Evolutionary conservation across 176 grass and related monocot species (phyloP).

Genomic region (Poa pratensis): DNA sequence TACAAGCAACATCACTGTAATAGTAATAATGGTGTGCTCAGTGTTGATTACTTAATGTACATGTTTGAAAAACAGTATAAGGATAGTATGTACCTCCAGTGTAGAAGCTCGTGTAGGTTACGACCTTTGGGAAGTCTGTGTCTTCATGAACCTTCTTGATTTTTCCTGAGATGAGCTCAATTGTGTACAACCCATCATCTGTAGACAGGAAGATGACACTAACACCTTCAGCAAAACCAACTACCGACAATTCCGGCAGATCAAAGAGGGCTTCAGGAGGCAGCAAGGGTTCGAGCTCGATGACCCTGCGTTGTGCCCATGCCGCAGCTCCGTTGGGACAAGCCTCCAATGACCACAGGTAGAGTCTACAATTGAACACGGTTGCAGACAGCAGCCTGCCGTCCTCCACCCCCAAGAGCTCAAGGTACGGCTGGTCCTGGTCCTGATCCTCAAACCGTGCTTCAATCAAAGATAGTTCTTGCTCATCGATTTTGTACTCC

Average conservation of each 20-base stretch:
- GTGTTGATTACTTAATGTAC: not conserved
- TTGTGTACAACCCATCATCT: not conserved
- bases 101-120: not conserved
- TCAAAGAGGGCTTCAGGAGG: not conserved
- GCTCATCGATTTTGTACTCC: too few species aligned
- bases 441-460: not conserved
- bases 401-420: not conserved
- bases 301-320: not conserved
- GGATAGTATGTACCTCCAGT: not conserved
- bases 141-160: not conserved
- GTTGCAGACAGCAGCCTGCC: not conserved
- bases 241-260: not conserved
- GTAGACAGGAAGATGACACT: not conserved
- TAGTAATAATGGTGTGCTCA: not conserved
- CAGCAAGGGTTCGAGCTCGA: not conserved
- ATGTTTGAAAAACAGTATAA: not conserved
- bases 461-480: too few species aligned
- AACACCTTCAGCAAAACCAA: constrained; percentile 13
- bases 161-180: not conserved
- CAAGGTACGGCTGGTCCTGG: not conserved
- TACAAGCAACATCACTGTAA: too few species aligned
- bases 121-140: not conserved
- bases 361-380: not conserved
- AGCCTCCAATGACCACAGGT: not conserved
- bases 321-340: not conserved